Percentiles rank a stretch among this genome's conserved stretches.
phyloP scores from a whole-genome alignment of 2,329 filamentous ascomycete genomes.

The Keithomyces neogunnii region DNA sequence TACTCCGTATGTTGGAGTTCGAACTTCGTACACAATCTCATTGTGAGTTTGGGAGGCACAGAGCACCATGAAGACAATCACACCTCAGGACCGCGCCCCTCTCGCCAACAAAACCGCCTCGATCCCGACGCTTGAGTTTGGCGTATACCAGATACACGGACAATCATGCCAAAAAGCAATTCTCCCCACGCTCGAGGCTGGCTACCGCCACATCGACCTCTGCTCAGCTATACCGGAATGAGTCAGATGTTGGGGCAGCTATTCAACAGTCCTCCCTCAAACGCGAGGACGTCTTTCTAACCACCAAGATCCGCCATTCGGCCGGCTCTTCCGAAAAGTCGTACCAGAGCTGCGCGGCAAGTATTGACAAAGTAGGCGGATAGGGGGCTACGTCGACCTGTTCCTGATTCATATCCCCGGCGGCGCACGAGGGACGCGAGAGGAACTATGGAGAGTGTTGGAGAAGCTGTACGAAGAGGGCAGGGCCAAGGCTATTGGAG shows the following conservation, averaged over 20 bases:
- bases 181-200: slow-evolving; percentile 44
- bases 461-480: slow-evolving; percentile 53
- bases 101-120: slow-evolving; percentile 14
- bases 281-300: slow-evolving; percentile 56
- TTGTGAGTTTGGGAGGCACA: neutral
- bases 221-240: slow-evolving; percentile 57
- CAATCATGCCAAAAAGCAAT: slow-evolving; percentile 49
- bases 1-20: neutral
- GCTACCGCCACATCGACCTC: slow-evolving; percentile 58
- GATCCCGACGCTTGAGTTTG: slow-evolving; percentile 63
- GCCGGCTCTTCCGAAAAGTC: slow-evolving; percentile 42
- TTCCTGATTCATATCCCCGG: slow-evolving; percentile 62
- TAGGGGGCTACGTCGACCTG: slow-evolving; percentile 58
- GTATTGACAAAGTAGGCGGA: slow-evolving; percentile 52
- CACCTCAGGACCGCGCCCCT: slow-evolving; percentile 10
- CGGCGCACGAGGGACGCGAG: slow-evolving; percentile 43
- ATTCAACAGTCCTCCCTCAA: slow-evolving; percentile 46
- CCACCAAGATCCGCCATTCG: slow-evolving; percentile 55
- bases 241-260: slow-evolving; percentile 56
- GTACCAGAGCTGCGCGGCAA: slow-evolving; percentile 51
- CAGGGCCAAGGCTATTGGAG: slow-evolving; percentile 56
- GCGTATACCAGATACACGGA: slow-evolving; percentile 55
- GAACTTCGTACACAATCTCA: neutral
- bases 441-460: slow-evolving; percentile 57
- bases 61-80: slow-evolving; percentile 5